A percentile compares a stretch with the other conserved stretches of the same genome.
Conservation (phyloP, 768 basidiomycete genomes). For the Cantharellus anzutake region DNA sequence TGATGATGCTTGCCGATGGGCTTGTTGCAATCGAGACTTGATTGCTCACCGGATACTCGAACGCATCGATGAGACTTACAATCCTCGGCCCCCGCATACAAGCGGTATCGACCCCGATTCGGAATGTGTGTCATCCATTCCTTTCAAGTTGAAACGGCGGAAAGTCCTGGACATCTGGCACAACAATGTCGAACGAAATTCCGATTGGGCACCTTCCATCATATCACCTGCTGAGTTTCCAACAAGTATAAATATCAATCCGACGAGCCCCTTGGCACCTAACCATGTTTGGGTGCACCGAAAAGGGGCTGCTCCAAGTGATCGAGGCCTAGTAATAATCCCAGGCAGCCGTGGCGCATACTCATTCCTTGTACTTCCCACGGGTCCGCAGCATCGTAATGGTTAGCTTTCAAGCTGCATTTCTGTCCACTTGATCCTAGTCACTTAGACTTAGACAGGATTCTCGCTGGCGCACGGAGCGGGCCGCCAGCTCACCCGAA, state of each 20-base stretch:
- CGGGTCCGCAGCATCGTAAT: constrained; percentile 20
- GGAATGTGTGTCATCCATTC: too few relatives aligned
- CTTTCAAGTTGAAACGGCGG: too few relatives aligned
- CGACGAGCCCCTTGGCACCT: neutral
- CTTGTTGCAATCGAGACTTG: constrained; percentile 22
- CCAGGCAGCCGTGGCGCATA: constrained; percentile 24
- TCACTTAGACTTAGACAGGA: constrained; percentile 10
- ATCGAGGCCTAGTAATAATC: constrained; percentile 18
- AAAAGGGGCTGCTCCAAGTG: constrained; percentile 16
- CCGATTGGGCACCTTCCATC: too few relatives aligned
- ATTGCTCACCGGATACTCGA: constrained; percentile 20
- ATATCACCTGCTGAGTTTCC: neutral
- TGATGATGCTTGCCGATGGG: constrained; percentile 23
- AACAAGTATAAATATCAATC: neutral
- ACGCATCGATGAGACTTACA: constrained; percentile 14
- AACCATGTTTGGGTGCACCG: constrained; percentile 20
- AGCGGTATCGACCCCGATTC: too few relatives aligned
- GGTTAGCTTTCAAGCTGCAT: constrained; percentile 10
- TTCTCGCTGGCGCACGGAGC: constrained; percentile 24
- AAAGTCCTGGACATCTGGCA: too few relatives aligned
- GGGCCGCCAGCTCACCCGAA: constrained; percentile 20
- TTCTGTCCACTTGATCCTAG: neutral
- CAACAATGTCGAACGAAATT: too few relatives aligned
- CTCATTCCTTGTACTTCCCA: constrained; percentile 20
- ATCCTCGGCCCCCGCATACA: too few relatives aligned